Evolutionary conservation across 768 basidiomycete genomes (phyloP), one percentile per base, ranked within the genome.

Genomic region (Cubamyces lactineus): DNA sequence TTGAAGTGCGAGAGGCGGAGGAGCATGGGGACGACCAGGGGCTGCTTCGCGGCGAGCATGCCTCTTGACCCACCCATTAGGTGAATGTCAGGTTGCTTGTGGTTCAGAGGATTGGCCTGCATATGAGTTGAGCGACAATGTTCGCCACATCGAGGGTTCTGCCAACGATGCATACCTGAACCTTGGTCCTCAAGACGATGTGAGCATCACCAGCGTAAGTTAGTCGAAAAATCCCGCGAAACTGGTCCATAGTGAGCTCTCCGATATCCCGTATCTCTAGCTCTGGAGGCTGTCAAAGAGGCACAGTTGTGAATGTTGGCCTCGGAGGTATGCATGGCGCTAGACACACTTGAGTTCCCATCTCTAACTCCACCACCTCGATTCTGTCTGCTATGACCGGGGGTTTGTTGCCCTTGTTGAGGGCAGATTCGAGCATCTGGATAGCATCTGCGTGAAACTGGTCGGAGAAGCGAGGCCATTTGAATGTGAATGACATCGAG

Each of bases 211-310:
- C 97, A 16, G 89, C 82, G 73, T 99, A 99, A 2, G 94, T 95
- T 26, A 99, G 79, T 53, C 96, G 85, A 75, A 99, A 97, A 69
- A 98, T 98, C 38, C 97, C 97, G 53, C 96, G 82, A 74, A 99
- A 99, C 66, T 98, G 92, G 69, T 98, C 95, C 64, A 86, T 84
- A 23, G 96, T 96, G 49, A 99, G 83, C 74, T 98, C 97, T 23
- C 97, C 97, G 69, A 99, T 96, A 72, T 98, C 96, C 30, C 96
- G 88, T 67, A 99, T 91, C 75, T 98, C 95, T 17, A 99, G 83
- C 66, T 98, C 96, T 48, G 97, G 97, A 12, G 97, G 96, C 94
- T 98, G 54, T 49, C 26, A 46, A 26, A 15, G 57, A 21, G 8
- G 45, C n/a, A 6, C 26, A 15, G 0, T 30, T 63, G 59, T 57